Conservation (phyloP, 2,329 filamentous ascomycete genomes). For the Diaporthe citriasiana region DNA sequence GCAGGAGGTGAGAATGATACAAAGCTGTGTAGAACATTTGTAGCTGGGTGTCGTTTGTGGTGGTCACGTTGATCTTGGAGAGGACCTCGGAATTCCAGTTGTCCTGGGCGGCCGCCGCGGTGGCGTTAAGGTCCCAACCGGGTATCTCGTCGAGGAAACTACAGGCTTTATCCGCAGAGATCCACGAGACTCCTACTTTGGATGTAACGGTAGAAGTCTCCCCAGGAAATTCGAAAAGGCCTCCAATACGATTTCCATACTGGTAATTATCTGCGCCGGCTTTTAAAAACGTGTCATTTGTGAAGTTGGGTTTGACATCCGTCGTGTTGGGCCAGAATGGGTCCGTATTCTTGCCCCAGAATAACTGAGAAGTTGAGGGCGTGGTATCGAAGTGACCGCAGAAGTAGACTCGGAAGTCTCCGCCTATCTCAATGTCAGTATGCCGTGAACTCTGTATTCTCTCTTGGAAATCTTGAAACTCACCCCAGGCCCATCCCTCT, state of each 20-base stretch:
- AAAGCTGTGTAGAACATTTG: conserved; percentile 75
- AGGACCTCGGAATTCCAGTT: conserved; percentile 75
- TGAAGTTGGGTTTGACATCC: conserved; percentile 55
- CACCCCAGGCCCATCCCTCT: conserved; percentile 22
- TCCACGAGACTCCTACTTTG: conserved; percentile 76
- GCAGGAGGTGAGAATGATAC: conserved; percentile 78
- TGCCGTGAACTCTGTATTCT: rapidly evolving
- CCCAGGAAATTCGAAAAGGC: conserved; percentile 66
- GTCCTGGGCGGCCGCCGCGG: conserved; percentile 57
- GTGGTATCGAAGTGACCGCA: conserved; percentile 70
- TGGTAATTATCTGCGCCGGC: conserved; percentile 50
- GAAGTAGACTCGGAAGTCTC: conserved; percentile 63
- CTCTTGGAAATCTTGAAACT: background rate
- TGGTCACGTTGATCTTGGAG: conserved; percentile 72
- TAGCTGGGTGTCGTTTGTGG: conserved; percentile 63
- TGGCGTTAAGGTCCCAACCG: conserved; percentile 60
- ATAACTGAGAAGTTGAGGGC: conserved; percentile 41
- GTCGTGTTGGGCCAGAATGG: conserved; percentile 42
- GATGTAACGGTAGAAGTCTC: conserved; percentile 62
- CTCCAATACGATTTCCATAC: conserved; percentile 59
- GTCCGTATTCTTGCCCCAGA: conserved; percentile 22
- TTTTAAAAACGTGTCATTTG: conserved; percentile 47
- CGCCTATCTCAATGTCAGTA: conserved; percentile 44
- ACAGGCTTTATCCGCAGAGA: conserved; percentile 72
- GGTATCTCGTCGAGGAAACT: conserved; percentile 63